Evolutionary conservation across 306 rosid species (phyloP), one percentile per base, ranked within the genome.

Genomic region (Malus fusca): DNA sequence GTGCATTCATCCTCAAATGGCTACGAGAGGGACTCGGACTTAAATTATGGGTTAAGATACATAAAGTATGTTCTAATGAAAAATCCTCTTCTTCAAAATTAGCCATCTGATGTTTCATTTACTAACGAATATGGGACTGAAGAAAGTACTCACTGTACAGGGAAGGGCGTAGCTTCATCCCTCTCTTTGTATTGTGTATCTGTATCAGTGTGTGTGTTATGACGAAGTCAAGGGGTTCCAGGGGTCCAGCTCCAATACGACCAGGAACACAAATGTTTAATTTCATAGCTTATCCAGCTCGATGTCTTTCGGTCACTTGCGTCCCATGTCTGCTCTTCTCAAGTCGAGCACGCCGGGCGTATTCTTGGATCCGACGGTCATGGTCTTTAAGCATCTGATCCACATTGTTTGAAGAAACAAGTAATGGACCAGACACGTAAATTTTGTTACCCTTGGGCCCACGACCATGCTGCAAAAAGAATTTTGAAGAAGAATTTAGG

Each of bases 361-460:
- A 79, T 75, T 92, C 96, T 78, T 86, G 98, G 78, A 92, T 84
- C 88, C 83, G 88, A 19, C 81, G 85, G 44, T 94, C 95, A 26
- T 85, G 96, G 64, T 88, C 95, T 84, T 90, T 87, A 67, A 94
- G 90, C 85, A 92, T 87, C 76, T 89, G 86, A 77, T 92, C 97
- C 23, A 89, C 71, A 73, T 84, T 90, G 87, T 84, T 88, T 52
- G 98, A 92, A 19, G 98, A 81, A 68, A 77, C 79, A 67, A 87
- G 75, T 40, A 94, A 79, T 3, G 98, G 95, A 61, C 97, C 98
- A 33, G 97, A 90, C 63, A 91, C 82, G 64, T 86, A 86, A 31
- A 94, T 88, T 75, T 90, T 90, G 84, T 83, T 89, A 33, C 79
- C 88, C 77, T 65, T 81, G 22, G 86, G 43, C 9, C 79, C 88